Base-by-base conservation (phyloP, 2,329 filamentous ascomycete genomes). In the Monilinia polystroma region DNA sequence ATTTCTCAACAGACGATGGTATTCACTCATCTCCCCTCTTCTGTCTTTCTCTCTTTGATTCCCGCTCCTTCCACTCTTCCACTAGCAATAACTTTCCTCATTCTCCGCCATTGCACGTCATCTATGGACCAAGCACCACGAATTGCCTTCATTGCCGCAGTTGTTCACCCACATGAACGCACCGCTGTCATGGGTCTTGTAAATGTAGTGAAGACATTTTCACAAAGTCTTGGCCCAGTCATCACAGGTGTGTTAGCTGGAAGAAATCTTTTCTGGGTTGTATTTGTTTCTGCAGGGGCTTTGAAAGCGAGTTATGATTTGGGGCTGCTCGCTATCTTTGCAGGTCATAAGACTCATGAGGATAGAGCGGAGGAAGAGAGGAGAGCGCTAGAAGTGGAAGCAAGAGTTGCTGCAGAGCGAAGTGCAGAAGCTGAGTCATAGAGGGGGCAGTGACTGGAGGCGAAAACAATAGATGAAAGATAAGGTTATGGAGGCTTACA, bases 41-140 rank as follows among this genome's bases (percentile, higher is more conserved):
- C 89, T 10, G 77, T 91, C 35, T 88, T 87, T 70, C 81, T 91
- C 1, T 80, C 84, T 18, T 76, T 91, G 26, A 85, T 92, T 29
- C 85, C 87, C 0, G 72, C 88, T 0, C 86, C 87, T 0, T 76
- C 79, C 26, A 79, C 81, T 4, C 77, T 87, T 0, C 79, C 79
- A 14, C 68, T 87, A 6, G 83, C 88, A 0, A 80, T 90, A 56
- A 75, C 81, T 0, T 84, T 92, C 66, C 79, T 91, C 14, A 76
- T 89, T 20, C 79, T 89, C 14, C 84, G 90, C 10, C 81, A 88
- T 0, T 86, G 84, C 68, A 83, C 84, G 0, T 83, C 86, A 66
- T 86, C 81, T 59, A 92, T 92, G 89, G 90, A 92, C 71, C 83
- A 85, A 29, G 89, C 87, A 0, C 90, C 90, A 0, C 83, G 89